Base-by-base conservation (phyloP, 371 early-diverging fungal genomes). In the Rhizopus delemar region DNA sequence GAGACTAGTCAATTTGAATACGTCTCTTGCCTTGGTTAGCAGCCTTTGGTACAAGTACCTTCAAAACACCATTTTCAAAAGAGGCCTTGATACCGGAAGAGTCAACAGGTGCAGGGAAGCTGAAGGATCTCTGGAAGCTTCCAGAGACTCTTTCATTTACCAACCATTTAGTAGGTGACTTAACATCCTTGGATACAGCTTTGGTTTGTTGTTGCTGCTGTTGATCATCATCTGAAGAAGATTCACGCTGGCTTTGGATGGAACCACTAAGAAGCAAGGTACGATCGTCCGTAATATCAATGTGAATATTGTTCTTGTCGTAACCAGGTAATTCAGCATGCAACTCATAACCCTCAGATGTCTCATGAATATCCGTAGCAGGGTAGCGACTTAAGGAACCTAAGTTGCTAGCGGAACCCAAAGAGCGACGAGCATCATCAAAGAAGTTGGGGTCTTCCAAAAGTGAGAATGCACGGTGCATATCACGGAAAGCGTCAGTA, bases 91-190 rank as follows among this genome's bases (percentile, higher is more conserved):
- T 71, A 12, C 55, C 53, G 7, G 68, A 65, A 33, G 53, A 34
- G 15, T 75, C 50, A 38, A 77, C 62, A 8, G 55, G 56, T 0
- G 51, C 38, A 36, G 78, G 78, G 65, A 77, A 77, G 0, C 61
- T 51, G 49, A 75, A 73, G 2, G 65, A 41, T 51, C 78, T 54
- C 4, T 53, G 46, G 62, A 77, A 77, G 8, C 70, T 57, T 2
- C 78, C 75, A 8, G 59, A 53, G 8, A 70, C 62, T 13, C 78
- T 70, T 51, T 77, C 78, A 29, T 63, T 70, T 7, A 71, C 62
- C 78, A 69, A 77, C 63, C 63, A 77, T 39, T 64, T 57, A 51
- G 66, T 22, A 22, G 22, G 61, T 16, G 61, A 49, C 43, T 63
- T 16, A 11, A 45, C 29, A 9, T 45, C 53, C 34, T 57, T 52